These are phyloP conservation scores for Massarina eburnea DNA, from an alignment of 2,329 filamentous ascomycete genomes.

Conservation along the genomic window DNA sequence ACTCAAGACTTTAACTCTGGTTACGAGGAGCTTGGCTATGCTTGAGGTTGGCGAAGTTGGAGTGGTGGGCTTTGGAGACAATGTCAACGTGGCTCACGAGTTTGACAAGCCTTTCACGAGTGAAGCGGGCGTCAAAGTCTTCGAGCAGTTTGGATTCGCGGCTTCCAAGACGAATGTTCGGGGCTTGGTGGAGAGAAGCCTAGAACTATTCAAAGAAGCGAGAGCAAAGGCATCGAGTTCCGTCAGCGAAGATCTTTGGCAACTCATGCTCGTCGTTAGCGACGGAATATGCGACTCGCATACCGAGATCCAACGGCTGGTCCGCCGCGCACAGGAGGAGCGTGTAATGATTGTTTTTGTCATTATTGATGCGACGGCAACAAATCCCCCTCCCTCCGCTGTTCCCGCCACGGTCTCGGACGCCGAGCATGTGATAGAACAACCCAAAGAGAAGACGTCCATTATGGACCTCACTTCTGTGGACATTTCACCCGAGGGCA, in stretches of 20 bases:
- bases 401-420: constrained; percentile 5
- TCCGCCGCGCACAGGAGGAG: constrained; percentile 87
- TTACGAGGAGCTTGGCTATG: constrained; percentile 84
- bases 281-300: constrained; percentile 94
- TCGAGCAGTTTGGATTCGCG: constrained; percentile 81
- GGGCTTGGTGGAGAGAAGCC: constrained; percentile 73
- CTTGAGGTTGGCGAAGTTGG: constrained; percentile 94
- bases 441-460: constrained; percentile 60
- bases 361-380: constrained; percentile 71
- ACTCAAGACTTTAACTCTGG: constrained; percentile 90
- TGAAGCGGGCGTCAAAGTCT: constrained; percentile 78
- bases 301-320: constrained; percentile 75
- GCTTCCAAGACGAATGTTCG: constrained; percentile 86
- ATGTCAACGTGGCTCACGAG: constrained; percentile 81
- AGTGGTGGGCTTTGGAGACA: constrained; percentile 83
- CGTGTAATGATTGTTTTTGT: constrained; percentile 98
- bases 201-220: constrained; percentile 79
- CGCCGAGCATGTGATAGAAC: constrained; percentile 22
- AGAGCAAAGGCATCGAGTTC: constrained; percentile 57
- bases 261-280: constrained; percentile 87
- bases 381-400: constrained; percentile 9
- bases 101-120: constrained; percentile 80
- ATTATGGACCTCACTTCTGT: constrained; percentile 90
- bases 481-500: constrained; percentile 71
- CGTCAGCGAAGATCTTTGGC: constrained; percentile 77